These are phyloP conservation scores for Zygosaccharomyces rouxii DNA, from an alignment of 805 yeast species.

Conservation along the genomic window DNA sequence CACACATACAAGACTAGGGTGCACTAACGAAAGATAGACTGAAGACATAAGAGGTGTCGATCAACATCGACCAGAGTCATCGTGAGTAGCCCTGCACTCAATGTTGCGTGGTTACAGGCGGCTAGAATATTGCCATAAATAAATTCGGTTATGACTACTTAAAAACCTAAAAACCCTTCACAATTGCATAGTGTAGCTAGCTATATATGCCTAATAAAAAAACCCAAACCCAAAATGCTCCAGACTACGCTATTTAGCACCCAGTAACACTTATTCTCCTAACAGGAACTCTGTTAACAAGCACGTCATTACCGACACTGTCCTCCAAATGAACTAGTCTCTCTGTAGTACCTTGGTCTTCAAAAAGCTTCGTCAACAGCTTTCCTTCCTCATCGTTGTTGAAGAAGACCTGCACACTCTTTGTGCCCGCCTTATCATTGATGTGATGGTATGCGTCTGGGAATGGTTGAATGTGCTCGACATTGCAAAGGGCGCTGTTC, in stretches of 20 bases:
- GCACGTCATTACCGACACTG: background rate
- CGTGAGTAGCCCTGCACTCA: no score
- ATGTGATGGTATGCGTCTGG: slow-evolving; percentile 22
- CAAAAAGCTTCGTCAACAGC: slow-evolving; percentile 14
- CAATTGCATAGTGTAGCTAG: no score
- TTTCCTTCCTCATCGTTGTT: slow-evolving; percentile 11
- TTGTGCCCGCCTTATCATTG: slow-evolving; percentile 17
- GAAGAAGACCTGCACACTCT: slow-evolving; percentile 18
- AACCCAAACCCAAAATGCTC: no score
- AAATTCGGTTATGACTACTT: no score
- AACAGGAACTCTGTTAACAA: background rate
- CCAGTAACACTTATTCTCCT: slow-evolving; percentile 1
- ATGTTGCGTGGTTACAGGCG: no score
- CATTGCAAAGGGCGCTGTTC: slow-evolving; percentile 9
- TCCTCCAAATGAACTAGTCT: slow-evolving; percentile 8
- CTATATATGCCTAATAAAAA: no score
- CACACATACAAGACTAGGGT: background rate
- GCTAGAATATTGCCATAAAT: no score
- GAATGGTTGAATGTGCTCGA: slow-evolving; percentile 21
- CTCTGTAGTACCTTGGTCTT: slow-evolving; percentile 11
- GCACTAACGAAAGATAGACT: no score
- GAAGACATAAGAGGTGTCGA: no score
- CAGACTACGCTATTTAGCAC: background rate
- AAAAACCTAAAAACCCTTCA: no score
- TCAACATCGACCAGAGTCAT: no score